Evolutionary conservation across 345 rosid species (phyloP).

Genomic region (Gossypium rotundifolium): DNA sequence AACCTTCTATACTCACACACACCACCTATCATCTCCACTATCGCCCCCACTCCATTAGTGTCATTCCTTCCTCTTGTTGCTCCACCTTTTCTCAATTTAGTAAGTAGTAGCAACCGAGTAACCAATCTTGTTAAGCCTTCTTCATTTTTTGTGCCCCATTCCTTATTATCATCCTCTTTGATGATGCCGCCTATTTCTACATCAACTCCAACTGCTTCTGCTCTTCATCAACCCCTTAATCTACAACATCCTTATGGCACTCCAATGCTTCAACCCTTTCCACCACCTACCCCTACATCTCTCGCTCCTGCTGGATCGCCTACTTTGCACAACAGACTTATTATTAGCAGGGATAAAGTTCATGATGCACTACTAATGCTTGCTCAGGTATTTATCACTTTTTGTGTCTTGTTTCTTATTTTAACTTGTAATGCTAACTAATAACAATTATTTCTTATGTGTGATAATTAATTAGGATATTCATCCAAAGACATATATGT

Average conservation of each 20-base stretch:
- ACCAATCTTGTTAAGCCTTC: constrained; percentile 55
- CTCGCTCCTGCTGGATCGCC: constrained; percentile 36
- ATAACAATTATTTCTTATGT: background rate
- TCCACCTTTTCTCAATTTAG: constrained; percentile 31
- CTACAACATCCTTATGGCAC: constrained; percentile 54
- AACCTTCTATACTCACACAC: constrained; percentile 32
- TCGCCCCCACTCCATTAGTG: constrained; percentile 26
- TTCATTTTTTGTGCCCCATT: constrained; percentile 37
- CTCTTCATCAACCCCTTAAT: constrained; percentile 39
- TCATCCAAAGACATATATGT: background rate
- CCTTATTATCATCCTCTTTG: constrained; percentile 38
- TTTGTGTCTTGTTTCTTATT: background rate
- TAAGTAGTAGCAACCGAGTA: constrained; percentile 28
- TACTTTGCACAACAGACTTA: constrained; percentile 15
- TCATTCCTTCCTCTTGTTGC: constrained; percentile 31
- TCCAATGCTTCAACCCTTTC: constrained; percentile 63
- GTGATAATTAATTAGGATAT: background rate
- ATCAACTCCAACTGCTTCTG: constrained; percentile 28
- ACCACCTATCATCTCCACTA: constrained; percentile 22
- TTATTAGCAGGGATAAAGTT: constrained; percentile 50
- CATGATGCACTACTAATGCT: constrained; percentile 52
- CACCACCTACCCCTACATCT: constrained; percentile 61
- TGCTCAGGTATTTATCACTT: constrained; percentile 38
- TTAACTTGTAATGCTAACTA: background rate
- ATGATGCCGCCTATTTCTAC: constrained; percentile 36